Conservation (phyloP, 2,329 filamentous ascomycete species). For the Dactylonectria estremocensis region DNA sequence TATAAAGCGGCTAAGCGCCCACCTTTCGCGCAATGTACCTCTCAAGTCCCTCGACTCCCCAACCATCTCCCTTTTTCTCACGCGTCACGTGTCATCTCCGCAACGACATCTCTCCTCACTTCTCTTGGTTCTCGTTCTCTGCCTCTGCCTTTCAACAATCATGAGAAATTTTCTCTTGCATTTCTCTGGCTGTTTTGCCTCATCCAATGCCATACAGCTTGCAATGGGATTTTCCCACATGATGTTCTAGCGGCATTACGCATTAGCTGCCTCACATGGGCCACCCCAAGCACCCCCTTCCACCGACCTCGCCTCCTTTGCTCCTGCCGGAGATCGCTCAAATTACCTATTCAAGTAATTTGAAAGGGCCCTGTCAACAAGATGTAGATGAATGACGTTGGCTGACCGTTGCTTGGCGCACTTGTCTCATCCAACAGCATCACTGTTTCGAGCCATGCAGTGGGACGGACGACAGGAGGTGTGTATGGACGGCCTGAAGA, state of each 20-base stretch:
- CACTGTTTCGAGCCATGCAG: not conserved
- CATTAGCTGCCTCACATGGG: constrained; percentile 3
- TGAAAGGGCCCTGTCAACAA: constrained; percentile 3
- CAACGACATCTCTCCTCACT: not conserved
- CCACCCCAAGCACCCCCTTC: not conserved
- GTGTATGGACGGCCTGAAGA: not conserved
- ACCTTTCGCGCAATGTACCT: constrained; percentile 9
- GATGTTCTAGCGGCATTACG: not conserved
- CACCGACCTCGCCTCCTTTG: not conserved
- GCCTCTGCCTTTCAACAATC: not conserved
- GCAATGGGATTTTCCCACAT: constrained; percentile 4
- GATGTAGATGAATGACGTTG: not conserved
- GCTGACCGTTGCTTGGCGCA: not conserved
- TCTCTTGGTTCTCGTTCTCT: not conserved
- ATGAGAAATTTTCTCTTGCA: constrained; percentile 6
- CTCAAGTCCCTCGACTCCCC: constrained; percentile 3
- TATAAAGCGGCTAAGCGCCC: constrained; percentile 12
- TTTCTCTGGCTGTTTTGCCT: constrained; percentile 9
- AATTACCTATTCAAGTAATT: constrained; percentile 14
- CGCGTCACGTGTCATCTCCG: not conserved
- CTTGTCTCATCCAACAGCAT: not conserved
- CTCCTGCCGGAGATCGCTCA: not conserved
- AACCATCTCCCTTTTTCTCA: not conserved
- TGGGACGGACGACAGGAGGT: not conserved
- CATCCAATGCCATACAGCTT: not conserved